Conservation (phyloP, 2,329 filamentous ascomycete species). For the Berkeleyomyces basicola region DNA sequence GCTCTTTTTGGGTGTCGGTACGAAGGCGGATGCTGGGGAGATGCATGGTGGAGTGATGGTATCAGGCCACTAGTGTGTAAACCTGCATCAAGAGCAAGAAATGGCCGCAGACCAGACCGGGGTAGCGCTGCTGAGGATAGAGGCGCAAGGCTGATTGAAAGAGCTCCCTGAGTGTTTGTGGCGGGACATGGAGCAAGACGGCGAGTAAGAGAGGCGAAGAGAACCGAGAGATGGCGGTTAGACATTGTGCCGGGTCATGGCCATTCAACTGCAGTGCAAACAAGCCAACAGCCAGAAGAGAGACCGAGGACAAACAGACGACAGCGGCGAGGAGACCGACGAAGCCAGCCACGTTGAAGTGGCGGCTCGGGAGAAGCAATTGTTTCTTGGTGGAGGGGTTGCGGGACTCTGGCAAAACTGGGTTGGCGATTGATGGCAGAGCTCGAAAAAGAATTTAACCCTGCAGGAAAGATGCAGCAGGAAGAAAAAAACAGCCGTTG, state of each 20-base stretch:
- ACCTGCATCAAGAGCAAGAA: neutral
- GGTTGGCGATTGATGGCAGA: neutral
- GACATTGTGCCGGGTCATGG: constrained; percentile 28
- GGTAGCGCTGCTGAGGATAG: neutral
- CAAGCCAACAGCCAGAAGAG: constrained; percentile 12
- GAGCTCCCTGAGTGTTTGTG: neutral
- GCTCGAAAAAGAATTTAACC: neutral
- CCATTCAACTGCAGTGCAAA: constrained; percentile 13
- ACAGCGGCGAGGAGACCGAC: neutral
- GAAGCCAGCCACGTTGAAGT: constrained; percentile 14
- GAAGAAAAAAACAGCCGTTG: neutral
- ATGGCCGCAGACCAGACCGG: neutral
- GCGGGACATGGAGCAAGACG: neutral
- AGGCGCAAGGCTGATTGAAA: neutral
- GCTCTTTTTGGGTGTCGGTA: neutral
- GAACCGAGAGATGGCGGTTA: constrained; percentile 18
- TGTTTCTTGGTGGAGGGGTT: neutral
- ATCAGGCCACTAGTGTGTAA: neutral
- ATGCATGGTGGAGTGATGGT: constrained; percentile 1
- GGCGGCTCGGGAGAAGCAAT: constrained; percentile 12
- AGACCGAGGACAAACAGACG: neutral
- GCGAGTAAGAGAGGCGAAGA: neutral
- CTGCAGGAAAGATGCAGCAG: neutral
- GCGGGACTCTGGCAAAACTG: neutral
- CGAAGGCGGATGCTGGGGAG: neutral